Evolutionary conservation across 169 alveolate species (phyloP).

Genomic region (Toxoplasma gondii): DNA sequence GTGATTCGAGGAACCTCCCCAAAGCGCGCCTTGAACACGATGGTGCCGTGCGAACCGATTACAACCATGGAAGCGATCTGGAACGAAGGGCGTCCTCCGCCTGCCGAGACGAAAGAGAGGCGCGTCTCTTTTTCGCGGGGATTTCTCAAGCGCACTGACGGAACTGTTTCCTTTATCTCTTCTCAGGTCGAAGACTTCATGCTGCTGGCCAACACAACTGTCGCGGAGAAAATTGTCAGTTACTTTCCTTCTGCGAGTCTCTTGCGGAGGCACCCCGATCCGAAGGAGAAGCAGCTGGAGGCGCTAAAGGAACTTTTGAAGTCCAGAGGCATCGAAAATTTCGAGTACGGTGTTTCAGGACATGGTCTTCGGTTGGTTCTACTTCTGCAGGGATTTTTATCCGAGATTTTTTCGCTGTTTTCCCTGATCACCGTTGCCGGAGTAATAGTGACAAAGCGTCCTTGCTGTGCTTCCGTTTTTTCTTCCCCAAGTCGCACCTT

Average conservation of each 20-base stretch:
- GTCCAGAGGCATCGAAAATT: slow-evolving; percentile 79
- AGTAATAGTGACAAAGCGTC: not conserved
- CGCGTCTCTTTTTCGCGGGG: too few relatives aligned
- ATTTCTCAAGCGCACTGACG: too few relatives aligned
- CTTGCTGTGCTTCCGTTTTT: too few relatives aligned
- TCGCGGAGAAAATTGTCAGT: slow-evolving; percentile 83
- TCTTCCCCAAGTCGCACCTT: too few relatives aligned
- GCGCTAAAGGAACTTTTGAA: slow-evolving; percentile 60
- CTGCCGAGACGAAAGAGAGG: too few relatives aligned
- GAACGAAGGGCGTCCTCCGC: too few relatives aligned
- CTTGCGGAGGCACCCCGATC: slow-evolving; percentile 72
- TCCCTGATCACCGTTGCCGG: not conserved
- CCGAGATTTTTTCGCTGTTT: not conserved
- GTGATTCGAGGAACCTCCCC: too few relatives aligned
- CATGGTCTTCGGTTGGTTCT: not conserved
- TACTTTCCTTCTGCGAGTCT: slow-evolving; percentile 65
- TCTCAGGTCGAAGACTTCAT: slow-evolving; percentile 95
- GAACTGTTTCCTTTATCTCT: too few relatives aligned
- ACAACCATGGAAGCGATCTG: too few relatives aligned
- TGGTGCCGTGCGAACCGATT: too few relatives aligned
- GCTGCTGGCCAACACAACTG: slow-evolving; percentile 98
- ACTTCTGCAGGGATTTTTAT: not conserved
- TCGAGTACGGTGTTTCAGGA: slow-evolving; percentile 79
- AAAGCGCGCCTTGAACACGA: too few relatives aligned
- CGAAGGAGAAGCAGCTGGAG: slow-evolving; percentile 67